Conservation (phyloP, 768 basidiomycete genomes). For the Boletus coccyginus region DNA sequence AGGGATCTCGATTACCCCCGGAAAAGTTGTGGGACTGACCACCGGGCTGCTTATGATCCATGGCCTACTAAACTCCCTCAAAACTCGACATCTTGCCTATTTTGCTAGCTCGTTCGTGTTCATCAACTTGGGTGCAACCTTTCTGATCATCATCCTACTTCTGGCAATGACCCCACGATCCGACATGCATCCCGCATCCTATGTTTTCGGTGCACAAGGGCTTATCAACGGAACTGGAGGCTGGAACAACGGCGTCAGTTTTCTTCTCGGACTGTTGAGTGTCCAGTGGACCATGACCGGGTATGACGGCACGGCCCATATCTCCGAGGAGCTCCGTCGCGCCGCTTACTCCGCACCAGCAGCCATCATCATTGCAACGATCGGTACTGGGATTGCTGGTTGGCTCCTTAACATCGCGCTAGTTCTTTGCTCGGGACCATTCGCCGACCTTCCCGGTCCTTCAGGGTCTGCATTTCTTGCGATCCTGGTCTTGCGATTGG, state of each 20-base stretch:
- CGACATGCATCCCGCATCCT: conserved; percentile 56
- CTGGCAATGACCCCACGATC: conserved; percentile 41
- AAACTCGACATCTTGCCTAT: conserved; percentile 34
- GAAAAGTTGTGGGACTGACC: conserved; percentile 42
- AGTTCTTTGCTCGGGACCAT: conserved; percentile 54
- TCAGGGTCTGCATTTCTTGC: conserved; percentile 55
- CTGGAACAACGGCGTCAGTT: conserved; percentile 38
- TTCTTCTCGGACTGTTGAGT: conserved; percentile 45
- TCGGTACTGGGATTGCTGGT: conserved; percentile 49
- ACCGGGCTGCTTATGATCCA: conserved; percentile 40
- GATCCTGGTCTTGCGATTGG: conserved; percentile 55
- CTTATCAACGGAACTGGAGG: conserved; percentile 44
- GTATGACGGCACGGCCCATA: conserved; percentile 27
- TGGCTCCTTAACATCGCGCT: conserved; percentile 68
- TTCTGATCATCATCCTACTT: conserved; percentile 43
- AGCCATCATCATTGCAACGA: conserved; percentile 43
- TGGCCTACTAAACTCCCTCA: conserved; percentile 44
- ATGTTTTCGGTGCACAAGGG: conserved; percentile 50
- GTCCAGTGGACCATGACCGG: conserved; percentile 48
- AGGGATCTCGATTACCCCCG: conserved; percentile 34
- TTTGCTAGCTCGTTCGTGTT: conserved; percentile 40
- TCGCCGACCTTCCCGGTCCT: conserved; percentile 47
- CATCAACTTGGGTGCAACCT: conserved; percentile 42
- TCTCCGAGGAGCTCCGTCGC: conserved; percentile 47
- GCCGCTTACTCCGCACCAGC: conserved; percentile 48